Evolutionary conservation across 306 rosid species (phyloP), one percentile per base, ranked within the genome.

Genomic region (Biancaea sappan): DNA sequence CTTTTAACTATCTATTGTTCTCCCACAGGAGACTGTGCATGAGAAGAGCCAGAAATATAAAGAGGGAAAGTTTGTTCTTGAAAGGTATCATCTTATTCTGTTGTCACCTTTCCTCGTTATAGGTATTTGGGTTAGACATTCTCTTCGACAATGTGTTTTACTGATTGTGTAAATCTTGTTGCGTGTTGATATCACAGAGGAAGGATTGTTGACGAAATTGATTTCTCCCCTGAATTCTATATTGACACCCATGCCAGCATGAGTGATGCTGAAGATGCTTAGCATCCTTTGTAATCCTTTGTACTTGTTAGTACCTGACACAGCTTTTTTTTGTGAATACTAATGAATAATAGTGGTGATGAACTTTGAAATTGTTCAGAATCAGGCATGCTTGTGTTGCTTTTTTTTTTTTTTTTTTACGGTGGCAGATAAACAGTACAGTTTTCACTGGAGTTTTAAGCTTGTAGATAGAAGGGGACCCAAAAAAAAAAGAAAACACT

Each of bases 41-140:
- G 98, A 91, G 83, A 89, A 77, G 82, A 79, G 83, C 82, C 98
- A 93, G 71, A 88, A 93, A 80, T 91, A 91, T 71, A 93, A 93
- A 81, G 97, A 93, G 79, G 98, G 97, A 58, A 93, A 86, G 88
- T 91, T 83, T 81, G 92, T 93, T 56, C 98, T 93, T 71, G 98
- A 93, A 84, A 93, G 96, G 98, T 93, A 87, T 61, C 53, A 35
- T 52, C 63, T 60, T 48, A 47, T 19, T 54, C 15, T 15, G 35
- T 38, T 6, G 41, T 22, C 26, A 69, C 22, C 43, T 38, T 53
- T 54, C 32, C 75, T 64, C 47, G 40, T 70, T 35, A 10, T 59
- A 14, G 12, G 38, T 79, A 51, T 51, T 57, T 77, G 57, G 44
- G 51, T 54, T 34, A 22, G 8, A 35, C 4, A 13, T 53, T 26